Conservation (phyloP, 2,329 filamentous ascomycete species). For the Fusarium camptoceras region DNA sequence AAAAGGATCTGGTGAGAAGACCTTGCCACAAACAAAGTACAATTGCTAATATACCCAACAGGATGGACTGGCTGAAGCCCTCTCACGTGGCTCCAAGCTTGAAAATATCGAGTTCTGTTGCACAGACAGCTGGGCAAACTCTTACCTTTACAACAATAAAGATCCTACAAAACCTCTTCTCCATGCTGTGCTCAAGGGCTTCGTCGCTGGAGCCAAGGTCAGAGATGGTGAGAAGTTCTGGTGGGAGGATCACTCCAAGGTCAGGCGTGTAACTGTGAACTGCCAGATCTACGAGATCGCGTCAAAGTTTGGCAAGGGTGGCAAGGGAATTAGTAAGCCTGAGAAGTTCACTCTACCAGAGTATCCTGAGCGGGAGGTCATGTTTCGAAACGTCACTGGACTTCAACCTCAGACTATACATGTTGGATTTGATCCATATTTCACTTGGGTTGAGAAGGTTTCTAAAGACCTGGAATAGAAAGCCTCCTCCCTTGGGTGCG, state of each 20-base stretch:
- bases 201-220: background rate
- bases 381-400: background rate
- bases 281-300: background rate
- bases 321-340: background rate
- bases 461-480: background rate
- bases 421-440: background rate
- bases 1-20: constrained; percentile 11
- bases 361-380: background rate
- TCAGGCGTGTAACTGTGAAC: background rate
- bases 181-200: background rate
- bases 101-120: background rate
- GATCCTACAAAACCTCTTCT: background rate
- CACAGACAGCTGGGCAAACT: background rate
- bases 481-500: background rate
- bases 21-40: too few relatives aligned
- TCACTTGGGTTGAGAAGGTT: background rate
- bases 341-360: background rate
- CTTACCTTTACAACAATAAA: background rate
- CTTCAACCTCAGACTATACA: fast-evolving
- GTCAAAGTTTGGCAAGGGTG: background rate
- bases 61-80: constrained; percentile 14
- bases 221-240: background rate
- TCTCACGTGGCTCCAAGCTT: background rate
- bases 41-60: constrained; percentile 2
- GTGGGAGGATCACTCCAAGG: constrained; percentile 1